phyloP scores from a whole-genome alignment of 768 basidiomycete species.

The Tulasnella sp. region DNA sequence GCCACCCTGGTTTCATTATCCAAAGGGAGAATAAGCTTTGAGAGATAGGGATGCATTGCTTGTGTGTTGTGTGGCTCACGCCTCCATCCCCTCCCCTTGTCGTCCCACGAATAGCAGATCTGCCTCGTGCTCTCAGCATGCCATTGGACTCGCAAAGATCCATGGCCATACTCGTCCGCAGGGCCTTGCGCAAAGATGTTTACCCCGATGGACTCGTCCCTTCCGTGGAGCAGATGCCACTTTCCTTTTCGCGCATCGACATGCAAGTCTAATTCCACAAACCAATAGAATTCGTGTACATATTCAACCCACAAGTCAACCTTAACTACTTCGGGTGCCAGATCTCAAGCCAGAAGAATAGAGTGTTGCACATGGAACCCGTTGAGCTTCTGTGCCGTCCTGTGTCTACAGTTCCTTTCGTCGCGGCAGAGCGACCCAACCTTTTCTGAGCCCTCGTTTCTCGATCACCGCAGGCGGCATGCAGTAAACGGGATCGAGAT shows the following conservation, averaged over 20 bases:
- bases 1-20: not conserved
- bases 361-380: not conserved
- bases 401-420: not conserved
- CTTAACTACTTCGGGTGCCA: not conserved
- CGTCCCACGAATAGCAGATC: not conserved
- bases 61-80: not conserved
- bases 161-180: not conserved
- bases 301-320: not conserved
- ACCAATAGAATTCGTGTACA: not conserved
- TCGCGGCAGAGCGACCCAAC: slow-evolving; percentile 41
- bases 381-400: not conserved
- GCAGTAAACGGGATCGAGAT: slow-evolving; percentile 91
- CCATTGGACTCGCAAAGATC: not conserved
- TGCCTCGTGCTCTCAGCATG: not conserved
- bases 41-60: not conserved
- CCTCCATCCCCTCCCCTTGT: not conserved
- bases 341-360: not conserved
- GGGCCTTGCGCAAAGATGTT: not conserved
- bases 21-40: not conserved
- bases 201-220: not conserved
- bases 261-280: not conserved
- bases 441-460: slow-evolving; percentile 53
- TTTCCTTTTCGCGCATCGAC: not conserved
- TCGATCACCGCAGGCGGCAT: slow-evolving; percentile 78
- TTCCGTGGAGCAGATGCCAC: not conserved